Base-by-base conservation (phyloP, 2,329 filamentous ascomycete species). In the Pseudogymnoascus sp. region DNA sequence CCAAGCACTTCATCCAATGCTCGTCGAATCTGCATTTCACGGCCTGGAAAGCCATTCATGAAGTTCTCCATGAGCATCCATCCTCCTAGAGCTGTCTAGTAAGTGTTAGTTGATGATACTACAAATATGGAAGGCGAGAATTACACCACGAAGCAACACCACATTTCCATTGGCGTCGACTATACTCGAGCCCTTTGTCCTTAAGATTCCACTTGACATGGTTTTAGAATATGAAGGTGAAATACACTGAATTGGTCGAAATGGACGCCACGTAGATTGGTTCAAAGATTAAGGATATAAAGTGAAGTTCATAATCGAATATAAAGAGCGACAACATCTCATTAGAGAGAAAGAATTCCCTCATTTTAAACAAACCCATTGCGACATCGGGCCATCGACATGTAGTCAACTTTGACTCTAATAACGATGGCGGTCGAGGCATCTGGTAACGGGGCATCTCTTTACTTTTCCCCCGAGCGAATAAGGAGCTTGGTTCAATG, bases 41-140 rank as follows among this genome's bases (percentile, higher is more conserved):
- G 81, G 16, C 82, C 85, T 10, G 83, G 77, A 65, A 81, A 87
- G n/a, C 85, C 85, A 1, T 81, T 85, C 67, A 87, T 86, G 76
- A 86, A 86, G 71, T 85, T 86, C 72, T 85, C 83, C 81, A 84
- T 84, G 64, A 72, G 72, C 64, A 71, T 69, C 64, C 70, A 69
- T 34, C 71, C 72, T 31, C 73, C 71, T 34, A 71, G 63, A 39
- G 70, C 79, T 36, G 79, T 76, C 62, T 81, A 79, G 43, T 79
- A 48, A 36, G 13, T 21, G 19, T 62, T 54, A 67, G 64, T 23
- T 62, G 16, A 13, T 2, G 39, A 48, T 31, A 23, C 28, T 10
- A 25, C 21, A 43, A 23, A 62, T n/a, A 3, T 62, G 23, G 19
- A 36, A 25, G 60, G 39, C 76, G 73, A 51, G 79, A 74, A 64